Base-by-base conservation (phyloP, 2,329 filamentous ascomycete genomes). In the Aspergillus sp. region DNA sequence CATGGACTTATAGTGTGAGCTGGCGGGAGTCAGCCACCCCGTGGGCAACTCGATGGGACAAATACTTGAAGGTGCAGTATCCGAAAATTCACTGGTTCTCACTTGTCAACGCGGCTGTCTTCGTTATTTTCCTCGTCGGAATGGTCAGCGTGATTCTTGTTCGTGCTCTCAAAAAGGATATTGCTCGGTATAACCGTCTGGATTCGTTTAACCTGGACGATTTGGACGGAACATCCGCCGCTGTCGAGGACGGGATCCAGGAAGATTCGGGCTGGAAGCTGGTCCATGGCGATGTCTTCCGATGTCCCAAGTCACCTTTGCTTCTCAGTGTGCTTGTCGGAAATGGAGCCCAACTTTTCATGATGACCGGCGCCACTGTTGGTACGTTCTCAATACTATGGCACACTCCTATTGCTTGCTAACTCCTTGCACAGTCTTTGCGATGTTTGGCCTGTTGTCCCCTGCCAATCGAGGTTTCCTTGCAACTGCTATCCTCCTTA, bases 51-150 rank as follows among this genome's bases (percentile, higher is more conserved):
- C 86, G 95, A 63, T 99, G 95, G 95, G 95, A 99, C 81, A 98
- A 96, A 77, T 98, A 98, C 73, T 83, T 99, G 37, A 93, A 98
- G 70, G 93, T 99, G 31, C 96, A 93, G 71, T 93, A 98, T 74
- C 93, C 95, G 52, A 96, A 95, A 81, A 98, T 99, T 67, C 95
- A 99, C 76, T 99, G 95, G 95, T 96, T 98, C 80, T 97, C 93
- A 59, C 86, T 99, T 50, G 90, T 98, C 77, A 96, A 96, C 76
- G 97, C 93, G 37, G 90, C 95, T 50, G 87, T 98, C 45, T 96
- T 99, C 61, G 93, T 99, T 51, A 84, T 96, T 49, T 95, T 98
- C 76, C 82, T 98, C 41, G 88, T 93, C 37, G 85, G 92, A 46
- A 96, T 95, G 67, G 95, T 99, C 62, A 89, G 89, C 75, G 96